Base-by-base conservation (phyloP, 495 filamentous ascomycete genomes). In the Paragyromitra xinjiangensis region DNA sequence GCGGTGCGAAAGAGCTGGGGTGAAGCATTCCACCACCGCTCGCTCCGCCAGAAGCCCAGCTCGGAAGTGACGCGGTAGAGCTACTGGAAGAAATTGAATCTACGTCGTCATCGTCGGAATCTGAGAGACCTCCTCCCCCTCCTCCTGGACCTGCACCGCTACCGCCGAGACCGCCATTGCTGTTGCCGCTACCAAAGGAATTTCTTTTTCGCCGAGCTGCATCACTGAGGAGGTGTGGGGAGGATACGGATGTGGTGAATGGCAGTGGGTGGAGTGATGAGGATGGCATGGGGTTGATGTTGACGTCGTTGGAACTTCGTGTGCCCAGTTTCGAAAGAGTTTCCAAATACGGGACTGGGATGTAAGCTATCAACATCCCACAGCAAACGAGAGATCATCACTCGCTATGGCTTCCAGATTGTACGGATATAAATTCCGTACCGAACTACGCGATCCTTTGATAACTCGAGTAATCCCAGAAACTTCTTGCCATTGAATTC, bases 1-100 rank as follows among this genome's bases (percentile, higher is more conserved):
- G 93, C 29, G 93, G 93, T 44, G 92, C 92, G 83, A 95, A 94
- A 77, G 90, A 89, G 83, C 87, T 88, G 24, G 85, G 86, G 24
- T 84, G 84, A 37, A 85, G 81, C 75, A 78, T 78, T 56, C 75
- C 75, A 40, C 62, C 24, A 53, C 62, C 29, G 83, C 56, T 16
- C 59, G 44, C 37, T 39, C 48, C 73, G 1, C 75, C 67, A 59
- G 68, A 78, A 9, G 48, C 67, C 66, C 77, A 65, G 53, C 42
- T 79, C 55, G 77, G 77, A 61, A 79, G 24, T 6, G 77, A 78
- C 22, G 63, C 63, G 6, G 77, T 78, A 11, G 77, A 79, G 22
- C 75, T 79, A 19, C 67, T 78, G 14, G 77, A 79, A 3, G 77
- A 79, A 45, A 78, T 67, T 6, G 77, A 77, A 14, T 48, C 74